Conservation (phyloP, 306 rosid species). For the cucumber (Cucumis sativus) region Cucumber_9930_V3 NC_026658.2:25362501-25363000, state of each 20-base stretch:
- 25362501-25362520: conserved; percentile 81
- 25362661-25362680: conserved; percentile 4
- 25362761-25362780: conserved; percentile 59
- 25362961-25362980: conserved; percentile 68
- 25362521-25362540: conserved; percentile 69
- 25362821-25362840: background rate
- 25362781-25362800: conserved; percentile 36
- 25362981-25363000: conserved; percentile 99
- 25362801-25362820: background rate
- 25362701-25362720: conserved; percentile 51
- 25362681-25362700: background rate
- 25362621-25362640: background rate
- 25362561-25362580: conserved; percentile 68
- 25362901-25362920: background rate
- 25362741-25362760: conserved; percentile 82
- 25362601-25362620: conserved; percentile 24
- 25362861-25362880: background rate
- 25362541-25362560: conserved; percentile 97
- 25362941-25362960: conserved; percentile 55
- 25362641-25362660: background rate
- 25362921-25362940: background rate
- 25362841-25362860: background rate
- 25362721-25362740: conserved; percentile 84
- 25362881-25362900: background rate
- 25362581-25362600: conserved; percentile 80